Evolutionary conservation across 148 eudicot species (phyloP), one percentile per base, ranked within the genome.

Genomic region (Spergularia bocconei): DNA sequence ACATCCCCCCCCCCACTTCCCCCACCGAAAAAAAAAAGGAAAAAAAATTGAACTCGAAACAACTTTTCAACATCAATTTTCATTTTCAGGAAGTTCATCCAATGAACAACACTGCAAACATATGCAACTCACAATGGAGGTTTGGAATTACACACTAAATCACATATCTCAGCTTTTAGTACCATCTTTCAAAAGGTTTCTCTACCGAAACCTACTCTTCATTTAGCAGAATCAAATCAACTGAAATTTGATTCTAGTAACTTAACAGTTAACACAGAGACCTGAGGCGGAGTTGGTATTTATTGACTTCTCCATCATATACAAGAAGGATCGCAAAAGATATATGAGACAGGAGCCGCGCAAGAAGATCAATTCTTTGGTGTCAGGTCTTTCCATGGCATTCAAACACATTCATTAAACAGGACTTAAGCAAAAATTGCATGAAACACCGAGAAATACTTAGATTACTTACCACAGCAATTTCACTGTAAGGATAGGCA

Each of bases 391-490:
- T 29, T 59, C 36, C 36, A 59, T 23, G 5, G 69, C n/a, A 38
- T 36, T 39, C 12, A 16, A 16, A 14, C 51, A 64, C 9, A 54
- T 54, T 29, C 17, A 15, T 36, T 14, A 64, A n/a, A 64, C 13
- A 8, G 19, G 36, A 62, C 51, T 20, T 17, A 13, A 8, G 65
- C 70, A 81, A 15, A 50, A 70, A 60, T 52, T 8, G 48, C 36
- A 23, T 21, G 48, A 57, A 8, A 21, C 63, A 23, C 33, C 36
- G 60, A 19, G 20, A 7, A 63, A 11, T 44, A 82, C 85, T 79
- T 79, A 85, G 7, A 63, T 7, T 44, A 82, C 85, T 79, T 79
- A 85, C 87, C 83, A 79, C 41, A 36, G 87, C 62, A 9, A 72
- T 20, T 54, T 79, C 72, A 59, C 71, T 79, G 53, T 77, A 85